Evolutionary conservation across 176 grass and related monocot genomes (phyloP).

Genomic region (Bonia amplexicaulis): DNA sequence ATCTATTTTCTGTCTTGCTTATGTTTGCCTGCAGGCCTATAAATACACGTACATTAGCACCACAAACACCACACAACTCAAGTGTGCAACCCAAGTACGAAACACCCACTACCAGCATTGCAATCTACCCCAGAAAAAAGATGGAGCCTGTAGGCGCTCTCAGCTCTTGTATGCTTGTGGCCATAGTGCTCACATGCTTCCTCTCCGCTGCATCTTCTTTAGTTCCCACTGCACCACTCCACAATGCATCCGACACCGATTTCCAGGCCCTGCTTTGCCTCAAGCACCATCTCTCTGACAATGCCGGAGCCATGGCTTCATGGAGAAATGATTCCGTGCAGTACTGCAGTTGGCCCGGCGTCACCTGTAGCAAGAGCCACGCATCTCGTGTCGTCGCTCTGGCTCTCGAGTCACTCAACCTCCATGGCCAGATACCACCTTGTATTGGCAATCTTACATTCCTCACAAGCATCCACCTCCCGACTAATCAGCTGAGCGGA

Average conservation of each 20-base stretch:
- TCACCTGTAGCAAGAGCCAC: conserved; percentile 6
- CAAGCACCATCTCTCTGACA: too few relatives aligned
- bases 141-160: too few relatives aligned
- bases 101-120: neutral
- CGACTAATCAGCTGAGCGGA: neutral
- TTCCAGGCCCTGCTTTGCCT: too few relatives aligned
- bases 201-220: too few relatives aligned
- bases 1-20: neutral
- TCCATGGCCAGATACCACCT: conserved; percentile 28
- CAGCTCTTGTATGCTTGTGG: too few relatives aligned
- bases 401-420: neutral
- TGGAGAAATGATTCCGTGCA: conserved; percentile 19
- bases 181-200: too few relatives aligned
- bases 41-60: neutral
- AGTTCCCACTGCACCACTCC: too few relatives aligned
- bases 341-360: conserved; percentile 27
- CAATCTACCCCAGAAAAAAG: neutral
- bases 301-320: too few relatives aligned
- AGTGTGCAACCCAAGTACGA: too few relatives aligned
- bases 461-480: conserved; percentile 14
- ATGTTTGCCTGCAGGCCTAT: neutral
- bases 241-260: too few relatives aligned
- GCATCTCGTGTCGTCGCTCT: neutral
- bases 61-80: too few relatives aligned
- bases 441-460: conserved; percentile 37